phyloP scores from a whole-genome alignment of 768 basidiomycete species.

The Mycena sanguinolenta region DNA sequence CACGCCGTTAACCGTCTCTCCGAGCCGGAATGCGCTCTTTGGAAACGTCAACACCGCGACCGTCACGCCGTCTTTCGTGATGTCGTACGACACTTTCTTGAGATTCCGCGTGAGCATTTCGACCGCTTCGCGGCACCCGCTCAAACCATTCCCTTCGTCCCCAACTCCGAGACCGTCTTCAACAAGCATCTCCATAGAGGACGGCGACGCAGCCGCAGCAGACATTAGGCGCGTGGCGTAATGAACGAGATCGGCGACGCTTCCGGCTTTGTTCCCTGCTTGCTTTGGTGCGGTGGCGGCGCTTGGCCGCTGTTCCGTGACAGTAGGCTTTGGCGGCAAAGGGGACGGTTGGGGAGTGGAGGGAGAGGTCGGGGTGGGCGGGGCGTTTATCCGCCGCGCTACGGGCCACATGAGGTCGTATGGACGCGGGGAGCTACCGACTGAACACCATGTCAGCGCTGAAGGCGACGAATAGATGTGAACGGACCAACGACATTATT shows the following conservation, averaged over 20 bases:
- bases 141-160: conserved; percentile 60
- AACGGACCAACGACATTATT: conserved; percentile 84
- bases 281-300: not conserved
- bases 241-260: conserved; percentile 61
- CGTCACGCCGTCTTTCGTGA: conserved; percentile 90
- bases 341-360: not conserved
- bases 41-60: conserved; percentile 94
- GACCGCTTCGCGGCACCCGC: conserved; percentile 85
- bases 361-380: conserved; percentile 37
- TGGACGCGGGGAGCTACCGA: conserved; percentile 67
- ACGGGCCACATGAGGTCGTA: conserved; percentile 92
- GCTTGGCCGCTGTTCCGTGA: conserved; percentile 5
- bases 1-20: conserved; percentile 92
- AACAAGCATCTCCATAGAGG: conserved; percentile 26
- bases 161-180: conserved; percentile 50
- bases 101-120: conserved; percentile 92
- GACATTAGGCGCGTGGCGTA: conserved; percentile 68
- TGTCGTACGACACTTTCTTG: conserved; percentile 95
- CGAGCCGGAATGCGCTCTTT: conserved; percentile 91
- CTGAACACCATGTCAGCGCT: conserved; percentile 45
- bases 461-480: not conserved
- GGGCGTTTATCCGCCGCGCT: conserved; percentile 52
- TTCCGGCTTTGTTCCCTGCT: conserved; percentile 36
- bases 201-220: conserved; percentile 40
- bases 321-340: conserved; percentile 1